Conservation (phyloP, 805 yeast species). For the Metschnikowia bowlesiae region DNA sequence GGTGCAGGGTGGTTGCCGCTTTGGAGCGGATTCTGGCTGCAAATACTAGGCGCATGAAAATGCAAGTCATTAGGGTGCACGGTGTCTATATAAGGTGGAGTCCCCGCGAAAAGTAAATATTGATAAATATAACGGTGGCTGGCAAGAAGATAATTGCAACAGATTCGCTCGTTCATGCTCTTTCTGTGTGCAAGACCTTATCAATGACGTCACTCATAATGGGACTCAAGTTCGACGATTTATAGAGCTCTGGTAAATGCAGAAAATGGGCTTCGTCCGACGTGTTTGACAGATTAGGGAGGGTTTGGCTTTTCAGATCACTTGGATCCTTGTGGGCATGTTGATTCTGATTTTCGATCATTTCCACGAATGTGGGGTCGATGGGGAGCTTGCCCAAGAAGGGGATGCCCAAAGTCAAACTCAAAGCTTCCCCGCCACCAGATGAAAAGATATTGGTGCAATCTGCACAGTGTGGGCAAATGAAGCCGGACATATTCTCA, state of each 20-base stretch:
- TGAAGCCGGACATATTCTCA: slow-evolving; percentile 96
- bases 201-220: slow-evolving; percentile 34
- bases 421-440: slow-evolving; percentile 82
- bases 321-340: background rate
- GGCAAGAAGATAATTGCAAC: background rate
- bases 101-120: background rate
- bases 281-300: background rate
- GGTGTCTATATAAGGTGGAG: background rate
- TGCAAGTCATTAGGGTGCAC: background rate
- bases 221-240: slow-evolving; percentile 32
- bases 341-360: slow-evolving; percentile 66
- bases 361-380: slow-evolving; percentile 84
- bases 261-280: background rate
- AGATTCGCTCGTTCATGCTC: background rate
- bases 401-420: slow-evolving; percentile 56
- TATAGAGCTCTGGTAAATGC: slow-evolving; percentile 31
- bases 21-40: background rate
- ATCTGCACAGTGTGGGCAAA: slow-evolving; percentile 91
- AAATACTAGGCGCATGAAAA: background rate
- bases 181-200: slow-evolving; percentile 24
- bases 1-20: background rate
- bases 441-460: slow-evolving; percentile 87
- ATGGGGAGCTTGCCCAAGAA: slow-evolving; percentile 89
- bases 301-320: background rate
- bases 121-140: background rate